Percentiles rank a stretch among this genome's conserved stretches.
These are phyloP conservation scores for Teratosphaeria pseudoeucalypti DNA, from an alignment of 2,329 filamentous ascomycete genomes.

Conservation along the genomic window DNA sequence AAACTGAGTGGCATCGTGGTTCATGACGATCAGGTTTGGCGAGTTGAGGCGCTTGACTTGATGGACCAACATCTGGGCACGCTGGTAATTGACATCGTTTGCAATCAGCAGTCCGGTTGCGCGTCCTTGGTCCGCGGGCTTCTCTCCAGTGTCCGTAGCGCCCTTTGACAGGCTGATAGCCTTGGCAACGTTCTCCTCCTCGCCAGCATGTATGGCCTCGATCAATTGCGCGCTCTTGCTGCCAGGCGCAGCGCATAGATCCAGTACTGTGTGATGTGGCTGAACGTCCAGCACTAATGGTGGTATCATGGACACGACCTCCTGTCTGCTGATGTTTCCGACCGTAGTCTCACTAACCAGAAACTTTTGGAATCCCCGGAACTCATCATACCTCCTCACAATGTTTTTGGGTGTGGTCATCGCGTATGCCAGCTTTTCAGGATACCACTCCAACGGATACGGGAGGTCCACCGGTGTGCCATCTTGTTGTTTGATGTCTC, in stretches of 20 bases:
- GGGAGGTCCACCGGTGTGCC: constrained; percentile 74
- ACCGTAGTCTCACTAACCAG: constrained; percentile 94
- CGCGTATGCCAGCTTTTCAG: constrained; percentile 87
- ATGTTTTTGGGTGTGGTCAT: constrained; percentile 98
- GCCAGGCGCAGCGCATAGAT: constrained; percentile 92
- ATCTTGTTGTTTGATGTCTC: constrained; percentile 59
- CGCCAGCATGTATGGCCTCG: constrained; percentile 85
- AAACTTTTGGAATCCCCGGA: constrained; percentile 94
- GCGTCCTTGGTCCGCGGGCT: constrained; percentile 67
- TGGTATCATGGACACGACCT: constrained; percentile 98
- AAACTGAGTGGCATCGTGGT: constrained; percentile 94
- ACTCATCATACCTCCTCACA: constrained; percentile 84
- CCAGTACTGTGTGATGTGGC: constrained; percentile 84
- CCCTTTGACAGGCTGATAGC: constrained; percentile 56
- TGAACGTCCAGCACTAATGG: constrained; percentile 84
- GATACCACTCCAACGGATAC: constrained; percentile 78
- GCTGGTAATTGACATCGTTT: constrained; percentile 94
- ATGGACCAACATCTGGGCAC: constrained; percentile 93
- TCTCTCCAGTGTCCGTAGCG: constrained; percentile 25
- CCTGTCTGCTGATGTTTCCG: constrained; percentile 94
- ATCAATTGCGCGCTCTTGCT: constrained; percentile 94
- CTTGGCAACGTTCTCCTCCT: constrained; percentile 74
- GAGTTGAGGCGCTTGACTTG: constrained; percentile 96
- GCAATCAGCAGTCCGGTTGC: constrained; percentile 87
- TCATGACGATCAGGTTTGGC: constrained; percentile 91